Evolutionary conservation across 768 basidiomycete genomes (phyloP).

Genomic region (Gymnopilus junonius): DNA sequence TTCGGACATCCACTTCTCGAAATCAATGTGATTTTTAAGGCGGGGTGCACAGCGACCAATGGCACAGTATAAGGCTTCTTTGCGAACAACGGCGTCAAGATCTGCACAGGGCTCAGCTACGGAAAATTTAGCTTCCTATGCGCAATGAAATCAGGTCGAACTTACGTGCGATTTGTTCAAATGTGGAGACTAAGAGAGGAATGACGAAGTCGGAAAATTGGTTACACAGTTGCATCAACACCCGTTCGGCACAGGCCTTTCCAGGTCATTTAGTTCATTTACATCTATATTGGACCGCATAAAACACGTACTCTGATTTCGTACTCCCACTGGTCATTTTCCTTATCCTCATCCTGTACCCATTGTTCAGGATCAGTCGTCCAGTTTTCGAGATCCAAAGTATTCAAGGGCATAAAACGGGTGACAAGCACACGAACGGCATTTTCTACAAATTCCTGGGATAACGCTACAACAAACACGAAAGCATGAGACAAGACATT

Average conservation of each 20-base stretch:
- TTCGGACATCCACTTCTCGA: slow-evolving; percentile 69
- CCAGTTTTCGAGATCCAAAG: slow-evolving; percentile 84
- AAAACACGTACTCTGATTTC: slow-evolving; percentile 75
- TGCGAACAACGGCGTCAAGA: slow-evolving; percentile 68
- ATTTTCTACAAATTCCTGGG: slow-evolving; percentile 72
- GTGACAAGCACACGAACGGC: slow-evolving; percentile 79
- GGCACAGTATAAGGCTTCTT: slow-evolving; percentile 88
- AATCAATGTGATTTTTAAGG: slow-evolving; percentile 66
- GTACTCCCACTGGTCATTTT: slow-evolving; percentile 92
- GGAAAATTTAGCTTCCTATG: slow-evolving; percentile 2
- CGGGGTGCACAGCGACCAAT: slow-evolving; percentile 79
- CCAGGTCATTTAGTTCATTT: neutral
- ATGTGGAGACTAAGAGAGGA: slow-evolving; percentile 64
- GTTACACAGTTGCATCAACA: slow-evolving; percentile 76
- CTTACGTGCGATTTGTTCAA: slow-evolving; percentile 66
- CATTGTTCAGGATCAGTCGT: slow-evolving; percentile 92
- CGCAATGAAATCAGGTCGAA: slow-evolving; percentile 7
- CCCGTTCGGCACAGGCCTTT: slow-evolving; percentile 93
- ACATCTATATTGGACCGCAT: neutral
- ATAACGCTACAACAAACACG: slow-evolving; percentile 48
- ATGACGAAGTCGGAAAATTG: slow-evolving; percentile 73
- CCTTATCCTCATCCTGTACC: slow-evolving; percentile 88
- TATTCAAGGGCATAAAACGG: slow-evolving; percentile 83
- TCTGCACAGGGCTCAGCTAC: slow-evolving; percentile 53
- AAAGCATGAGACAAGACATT: neutral